Conservation (phyloP, 1,284 basidiomycete genomes). For the Cryptococcus sp. region DNA sequence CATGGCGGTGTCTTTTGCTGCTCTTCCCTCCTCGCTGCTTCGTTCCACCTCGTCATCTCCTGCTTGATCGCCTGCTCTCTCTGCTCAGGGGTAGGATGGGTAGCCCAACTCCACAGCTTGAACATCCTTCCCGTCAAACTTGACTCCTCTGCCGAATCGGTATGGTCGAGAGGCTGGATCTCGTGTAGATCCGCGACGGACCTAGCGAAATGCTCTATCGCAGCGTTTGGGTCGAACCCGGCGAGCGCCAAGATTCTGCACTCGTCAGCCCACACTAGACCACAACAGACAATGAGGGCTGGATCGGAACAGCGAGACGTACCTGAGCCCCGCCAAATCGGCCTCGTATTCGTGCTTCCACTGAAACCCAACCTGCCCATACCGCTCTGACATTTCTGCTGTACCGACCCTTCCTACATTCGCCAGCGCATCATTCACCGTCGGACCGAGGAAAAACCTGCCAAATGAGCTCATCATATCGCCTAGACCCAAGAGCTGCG, state of each 20-base stretch:
- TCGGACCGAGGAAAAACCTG: constrained; percentile 75
- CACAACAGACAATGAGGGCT: too few species aligned
- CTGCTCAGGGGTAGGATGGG: constrained; percentile 60
- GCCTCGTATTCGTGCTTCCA: constrained; percentile 78
- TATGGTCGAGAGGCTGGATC: constrained; percentile 23
- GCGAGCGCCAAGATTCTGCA: constrained; percentile 61
- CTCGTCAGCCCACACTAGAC: too few species aligned
- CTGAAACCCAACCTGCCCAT: constrained; percentile 56
- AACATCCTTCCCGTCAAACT: constrained; percentile 24
- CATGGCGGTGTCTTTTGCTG: neutral
- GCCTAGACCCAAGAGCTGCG: too few species aligned
- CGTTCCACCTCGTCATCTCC: constrained; percentile 64
- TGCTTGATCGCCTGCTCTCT: constrained; percentile 56
- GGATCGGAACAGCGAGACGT: too few species aligned
- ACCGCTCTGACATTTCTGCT: constrained; percentile 62
- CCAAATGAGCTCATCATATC: too few species aligned
- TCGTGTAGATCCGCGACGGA: constrained; percentile 36
- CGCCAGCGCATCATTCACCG: constrained; percentile 82
- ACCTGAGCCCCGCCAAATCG: constrained; percentile 78
- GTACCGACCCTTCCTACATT: constrained; percentile 68
- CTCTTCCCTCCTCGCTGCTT: constrained; percentile 42
- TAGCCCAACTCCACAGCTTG: constrained; percentile 38
- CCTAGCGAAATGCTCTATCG: constrained; percentile 29
- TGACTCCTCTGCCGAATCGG: constrained; percentile 7
- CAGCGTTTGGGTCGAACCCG: constrained; percentile 66